phyloP scores from a whole-genome alignment of 306 rosid species.

The Rosa rugosa region DNA sequence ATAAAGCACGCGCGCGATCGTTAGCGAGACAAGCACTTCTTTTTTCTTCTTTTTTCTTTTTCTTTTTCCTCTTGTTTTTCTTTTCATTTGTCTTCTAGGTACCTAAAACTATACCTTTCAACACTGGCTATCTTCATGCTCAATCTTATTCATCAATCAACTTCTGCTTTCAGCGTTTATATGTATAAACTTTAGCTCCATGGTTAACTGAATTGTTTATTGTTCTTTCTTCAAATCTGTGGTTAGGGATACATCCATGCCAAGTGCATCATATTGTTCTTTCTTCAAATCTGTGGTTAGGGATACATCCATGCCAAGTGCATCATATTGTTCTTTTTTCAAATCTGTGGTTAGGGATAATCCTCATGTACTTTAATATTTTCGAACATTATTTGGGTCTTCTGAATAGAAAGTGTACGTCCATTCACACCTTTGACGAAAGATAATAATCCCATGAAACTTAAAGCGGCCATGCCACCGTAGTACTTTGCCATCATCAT shows the following conservation, averaged over 20 bases:
- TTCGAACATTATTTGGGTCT: not conserved
- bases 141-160: no score
- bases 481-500: slow-evolving; percentile 38
- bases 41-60: no score
- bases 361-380: not conserved
- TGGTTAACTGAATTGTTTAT: not conserved
- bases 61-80: no score
- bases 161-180: no score
- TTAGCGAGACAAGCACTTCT: no score
- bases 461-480: not conserved
- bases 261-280: not conserved
- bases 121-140: no score
- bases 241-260: not conserved
- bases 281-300: not conserved
- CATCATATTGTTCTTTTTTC: not conserved
- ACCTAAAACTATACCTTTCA: no score
- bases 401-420: not conserved
- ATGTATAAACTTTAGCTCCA: no score
- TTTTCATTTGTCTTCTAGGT: no score
- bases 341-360: not conserved
- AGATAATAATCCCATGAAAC: not conserved
- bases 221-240: not conserved
- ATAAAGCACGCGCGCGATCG: no score
- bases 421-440: not conserved
- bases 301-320: not conserved